Evolutionary conservation across 2,329 filamentous ascomycete species (phyloP).

Genomic region (Paramyrothecium roridum): DNA sequence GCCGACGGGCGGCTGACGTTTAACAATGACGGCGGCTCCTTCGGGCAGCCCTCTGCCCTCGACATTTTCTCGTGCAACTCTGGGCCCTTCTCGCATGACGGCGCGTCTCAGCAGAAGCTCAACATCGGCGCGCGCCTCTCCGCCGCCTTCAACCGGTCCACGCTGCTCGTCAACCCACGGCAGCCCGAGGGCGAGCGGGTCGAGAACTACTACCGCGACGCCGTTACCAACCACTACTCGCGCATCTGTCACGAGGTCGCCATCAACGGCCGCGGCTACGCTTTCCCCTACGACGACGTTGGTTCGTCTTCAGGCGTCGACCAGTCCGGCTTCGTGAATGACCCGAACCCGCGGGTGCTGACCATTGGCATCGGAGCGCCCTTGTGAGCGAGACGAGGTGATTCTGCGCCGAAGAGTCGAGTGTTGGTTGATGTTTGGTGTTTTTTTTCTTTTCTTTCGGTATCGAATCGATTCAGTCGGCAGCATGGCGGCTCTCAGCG

Average conservation of each 20-base stretch:
- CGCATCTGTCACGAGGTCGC: slow-evolving; percentile 61
- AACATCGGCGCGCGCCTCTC: slow-evolving; percentile 71
- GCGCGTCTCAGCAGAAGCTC: slow-evolving; percentile 43
- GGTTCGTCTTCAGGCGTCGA: slow-evolving; percentile 49
- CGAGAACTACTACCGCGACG: slow-evolving; percentile 48
- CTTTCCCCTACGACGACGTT: slow-evolving; percentile 72
- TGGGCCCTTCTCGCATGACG: slow-evolving; percentile 52
- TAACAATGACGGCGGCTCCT: slow-evolving; percentile 35
- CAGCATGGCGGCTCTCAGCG: background rate
- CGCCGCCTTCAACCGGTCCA: slow-evolving; percentile 73
- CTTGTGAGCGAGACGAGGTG: slow-evolving; percentile 9
- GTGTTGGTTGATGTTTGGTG: no score
- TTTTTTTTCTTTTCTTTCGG: background rate
- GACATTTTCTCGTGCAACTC: slow-evolving; percentile 52
- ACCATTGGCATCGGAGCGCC: slow-evolving; percentile 53
- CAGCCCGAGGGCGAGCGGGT: slow-evolving; percentile 51
- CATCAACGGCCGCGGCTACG: slow-evolving; percentile 60
- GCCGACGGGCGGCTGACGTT: slow-evolving; percentile 36
- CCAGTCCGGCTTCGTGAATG: slow-evolving; percentile 61
- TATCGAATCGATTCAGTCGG: no score
- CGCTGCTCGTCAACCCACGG: slow-evolving; percentile 50
- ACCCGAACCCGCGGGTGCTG: slow-evolving; percentile 50
- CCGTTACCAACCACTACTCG: slow-evolving; percentile 64
- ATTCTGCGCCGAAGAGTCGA: no score
- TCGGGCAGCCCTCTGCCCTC: slow-evolving; percentile 41